Evolutionary conservation across 352 stramenopile genomes (phyloP).

Genomic region (Lagenidium sp.): DNA sequence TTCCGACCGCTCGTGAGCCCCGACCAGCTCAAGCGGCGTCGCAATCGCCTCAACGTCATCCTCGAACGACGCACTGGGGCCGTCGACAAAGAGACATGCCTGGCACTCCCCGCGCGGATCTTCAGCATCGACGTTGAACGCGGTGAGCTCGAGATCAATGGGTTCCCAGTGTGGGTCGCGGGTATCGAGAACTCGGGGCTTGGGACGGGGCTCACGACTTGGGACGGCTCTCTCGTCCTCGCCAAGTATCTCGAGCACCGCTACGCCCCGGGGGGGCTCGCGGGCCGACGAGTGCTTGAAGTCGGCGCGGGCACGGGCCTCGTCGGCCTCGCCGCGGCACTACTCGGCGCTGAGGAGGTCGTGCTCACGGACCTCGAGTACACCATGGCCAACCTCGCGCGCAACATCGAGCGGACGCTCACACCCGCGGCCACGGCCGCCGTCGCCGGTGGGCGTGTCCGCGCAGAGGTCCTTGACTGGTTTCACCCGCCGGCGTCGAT

Average conservation of each 20-base stretch:
- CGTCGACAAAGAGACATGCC: constrained; percentile 2
- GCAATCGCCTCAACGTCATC: constrained; percentile 12
- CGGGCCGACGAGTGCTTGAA: constrained; percentile 55
- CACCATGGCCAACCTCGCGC: constrained; percentile 70
- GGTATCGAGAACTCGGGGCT: constrained; percentile 76
- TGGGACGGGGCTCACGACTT: constrained; percentile 86
- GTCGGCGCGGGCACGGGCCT: constrained; percentile 81
- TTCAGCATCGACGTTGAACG: constrained; percentile 38
- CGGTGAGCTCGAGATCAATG: constrained; percentile 46
- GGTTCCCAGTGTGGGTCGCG: constrained; percentile 30
- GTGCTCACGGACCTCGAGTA: constrained; percentile 84
- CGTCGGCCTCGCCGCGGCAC: constrained; percentile 70
- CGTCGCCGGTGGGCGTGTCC: not conserved
- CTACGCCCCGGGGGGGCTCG: constrained; percentile 7
- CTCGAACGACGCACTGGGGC: not conserved
- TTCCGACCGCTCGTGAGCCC: constrained; percentile 2
- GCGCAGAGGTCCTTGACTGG: constrained; percentile 48
- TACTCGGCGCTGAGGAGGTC: constrained; percentile 69
- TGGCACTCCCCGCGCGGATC: constrained; percentile 41
- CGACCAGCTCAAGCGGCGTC: constrained; percentile 4
- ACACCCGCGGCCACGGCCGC: constrained; percentile 6
- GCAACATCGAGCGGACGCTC: constrained; percentile 38
- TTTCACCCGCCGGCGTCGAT: constrained; percentile 45
- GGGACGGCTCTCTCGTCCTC: constrained; percentile 88
- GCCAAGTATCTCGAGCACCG: constrained; percentile 85